These are phyloP conservation scores for Populus euphratica DNA, from an alignment of 345 rosid genomes.

Conservation along the genomic window DNA sequence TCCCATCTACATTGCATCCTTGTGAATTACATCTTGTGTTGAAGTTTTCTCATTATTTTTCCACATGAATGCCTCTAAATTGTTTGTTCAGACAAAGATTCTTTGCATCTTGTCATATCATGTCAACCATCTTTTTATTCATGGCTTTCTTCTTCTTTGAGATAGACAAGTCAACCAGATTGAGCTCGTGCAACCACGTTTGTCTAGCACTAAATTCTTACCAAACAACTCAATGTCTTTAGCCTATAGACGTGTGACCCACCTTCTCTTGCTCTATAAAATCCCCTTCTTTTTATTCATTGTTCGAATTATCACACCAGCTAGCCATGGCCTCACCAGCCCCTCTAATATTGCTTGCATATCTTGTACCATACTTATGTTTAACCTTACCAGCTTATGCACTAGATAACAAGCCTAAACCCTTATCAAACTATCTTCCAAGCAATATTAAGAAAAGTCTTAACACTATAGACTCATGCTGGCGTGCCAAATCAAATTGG, in stretches of 20 bases:
- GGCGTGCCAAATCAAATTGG: slow-evolving; percentile 19
- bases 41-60: no score
- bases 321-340: slow-evolving; percentile 5
- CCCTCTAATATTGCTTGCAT: neutral
- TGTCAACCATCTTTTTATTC: neutral
- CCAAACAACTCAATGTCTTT: neutral
- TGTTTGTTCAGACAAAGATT: neutral
- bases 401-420: neutral
- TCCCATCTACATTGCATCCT: no score
- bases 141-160: neutral
- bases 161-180: neutral
- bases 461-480: slow-evolving; percentile 26
- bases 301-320: neutral
- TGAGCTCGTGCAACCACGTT: slow-evolving; percentile 25
- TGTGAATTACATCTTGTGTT: no score
- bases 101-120: neutral
- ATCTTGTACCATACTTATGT: neutral
- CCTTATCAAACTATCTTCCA: slow-evolving; percentile 9
- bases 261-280: neutral
- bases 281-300: neutral
- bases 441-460: neutral
- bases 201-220: neutral
- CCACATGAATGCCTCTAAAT: no score
- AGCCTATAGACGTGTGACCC: slow-evolving; percentile 7
- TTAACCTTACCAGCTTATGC: neutral